Evolutionary conservation across 2,329 filamentous ascomycete species (phyloP), one percentile per base, ranked within the genome.

Genomic region (Ophiostoma ulmi): DNA sequence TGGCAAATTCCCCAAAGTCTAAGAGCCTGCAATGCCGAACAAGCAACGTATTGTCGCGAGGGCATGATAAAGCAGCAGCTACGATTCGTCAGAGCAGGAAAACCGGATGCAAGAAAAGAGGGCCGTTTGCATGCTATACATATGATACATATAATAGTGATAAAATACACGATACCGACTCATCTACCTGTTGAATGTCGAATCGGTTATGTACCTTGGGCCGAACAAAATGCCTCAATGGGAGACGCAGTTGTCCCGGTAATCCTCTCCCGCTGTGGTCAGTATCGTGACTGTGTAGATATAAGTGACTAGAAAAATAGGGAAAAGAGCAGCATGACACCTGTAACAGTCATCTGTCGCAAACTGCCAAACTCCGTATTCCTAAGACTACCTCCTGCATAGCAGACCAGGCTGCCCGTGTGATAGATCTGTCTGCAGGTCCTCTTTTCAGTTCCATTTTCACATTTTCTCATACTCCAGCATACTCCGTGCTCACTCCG

Each of bases 201-300:
- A 26, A 22, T 58, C 52, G 52, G 52, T 26, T 58, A 58, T 58
- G 52, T 58, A 64, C 52, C 58, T 67, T 63, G 52, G 22, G 44
- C 72, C 70, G 69, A 73, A 41, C 70, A 73, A 72, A 73, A 72
- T 73, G 70, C 70, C 71, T 70, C 71, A 72, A 68, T 58, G 22
- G 14, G 17, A 44, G 20, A 48, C 11, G 38, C 26, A 63, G 63
- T 38, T 70, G 61, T 69, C 55, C 68, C 70, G 72, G 70, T 39
- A 71, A 70, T 71, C 35, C 67, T 71, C 64, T 70, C 41, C 70
- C 72, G 64, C 65, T 22, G n/a, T 44, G 63, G 26, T 52, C 67
- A 26, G 70, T 38, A 64, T 26, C 36, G 26, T 67, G 44, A 67
- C 22, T 10, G 67, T 22, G n/a, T 22, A 11, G 52, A 11, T 11